Evolutionary conservation across 2,329 filamentous ascomycete genomes (phyloP), one percentile per base, ranked within the genome.

Genomic region (Gremmenia infestans): DNA sequence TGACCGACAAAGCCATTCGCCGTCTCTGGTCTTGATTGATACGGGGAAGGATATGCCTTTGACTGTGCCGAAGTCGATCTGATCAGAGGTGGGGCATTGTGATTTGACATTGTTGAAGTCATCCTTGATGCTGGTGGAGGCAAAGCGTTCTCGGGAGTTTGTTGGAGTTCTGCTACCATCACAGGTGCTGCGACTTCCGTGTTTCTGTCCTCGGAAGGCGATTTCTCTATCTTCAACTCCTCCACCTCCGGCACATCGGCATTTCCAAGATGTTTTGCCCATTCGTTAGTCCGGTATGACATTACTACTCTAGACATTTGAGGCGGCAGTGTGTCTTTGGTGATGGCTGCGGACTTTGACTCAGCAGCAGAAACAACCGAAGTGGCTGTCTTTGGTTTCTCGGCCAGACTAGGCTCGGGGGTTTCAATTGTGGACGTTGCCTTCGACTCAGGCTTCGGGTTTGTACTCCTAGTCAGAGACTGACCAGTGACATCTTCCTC

Each of bases 281-380:
- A 97, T 73, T 97, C 93, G 62, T 96, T 96, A 1, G 91, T 97
- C 55, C 93, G 83, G 68, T 94, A 96, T 0, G 88, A 89, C 69
- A 90, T 76, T 1, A 91, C 87, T 8, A 96, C 81, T 58, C 83
- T 86, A 1, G 91, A 94, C 36, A 91, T 72, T 12, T 83, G 82
- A n/a, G 78, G 75, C 0, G 89, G 89, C 9, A 96, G 78, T 11
- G 78, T 78, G 3, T 84, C 82, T 60, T 78, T 80, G 5, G 80
- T 84, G 56, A 88, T 70, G 48, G 73, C 81, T 15, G 71, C 72
- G 7, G 74, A 70, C 14, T 73, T 72, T 2, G 80, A 79, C 2
- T 72, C 71, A 17, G 67, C 70, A 2, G 67, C 65, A 3, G 78
- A 80, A 54, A 74, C 75, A 9, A 71, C 64, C 6, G 72, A 72